Evolutionary conservation across 106 monocot species (phyloP), one percentile per base, ranked within the genome.

Genomic region (Dendrobium chrysotoxum): DNA sequence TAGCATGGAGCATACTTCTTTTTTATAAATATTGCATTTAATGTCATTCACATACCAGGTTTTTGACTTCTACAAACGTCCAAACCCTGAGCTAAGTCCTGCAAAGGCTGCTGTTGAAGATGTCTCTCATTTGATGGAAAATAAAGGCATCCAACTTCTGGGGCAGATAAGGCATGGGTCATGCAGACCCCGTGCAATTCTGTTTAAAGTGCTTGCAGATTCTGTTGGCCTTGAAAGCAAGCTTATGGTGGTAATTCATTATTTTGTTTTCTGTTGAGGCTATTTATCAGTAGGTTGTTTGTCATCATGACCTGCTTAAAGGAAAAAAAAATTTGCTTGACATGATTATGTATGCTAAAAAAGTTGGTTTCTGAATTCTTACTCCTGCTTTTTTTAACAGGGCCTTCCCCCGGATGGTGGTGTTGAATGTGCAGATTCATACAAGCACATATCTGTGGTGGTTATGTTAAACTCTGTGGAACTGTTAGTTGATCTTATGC

Each of bases 201-300:
- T 99, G 58, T 99, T 99, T 82, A 99, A 99, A 80, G 93, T 99
- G 87, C 93, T 99, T 86, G 95, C 95, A 45, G 99, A 99, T 88
- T 77, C 93, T 85, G 95, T 93, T 74, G 95, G 99, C 58, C 85
- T 99, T 61, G 99, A 95, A 68, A 88, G 90, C 87, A 95, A 93
- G 83, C 93, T 99, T 78, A 54, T 93, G 82, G 90, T 91, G 91
- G 99, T 99, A 99, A 90, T 73, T 23, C 31, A 61, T 80, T 31
- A 58, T 80, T 35, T 31, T 57, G 47, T 67, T 53, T 80, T 38
- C 0, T n/a, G 40, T 23, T 76, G 15, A 26, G 25, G 23, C 44
- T 25, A 40, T 65, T 66, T 41, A n/a, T 80, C 39, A 61, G 21
- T 68, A 26, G 6, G 4, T 41, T 53, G 20, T 78, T 65, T 68